Conservation (phyloP, 139 green algal species). For the Closterium sp. region DNA sequence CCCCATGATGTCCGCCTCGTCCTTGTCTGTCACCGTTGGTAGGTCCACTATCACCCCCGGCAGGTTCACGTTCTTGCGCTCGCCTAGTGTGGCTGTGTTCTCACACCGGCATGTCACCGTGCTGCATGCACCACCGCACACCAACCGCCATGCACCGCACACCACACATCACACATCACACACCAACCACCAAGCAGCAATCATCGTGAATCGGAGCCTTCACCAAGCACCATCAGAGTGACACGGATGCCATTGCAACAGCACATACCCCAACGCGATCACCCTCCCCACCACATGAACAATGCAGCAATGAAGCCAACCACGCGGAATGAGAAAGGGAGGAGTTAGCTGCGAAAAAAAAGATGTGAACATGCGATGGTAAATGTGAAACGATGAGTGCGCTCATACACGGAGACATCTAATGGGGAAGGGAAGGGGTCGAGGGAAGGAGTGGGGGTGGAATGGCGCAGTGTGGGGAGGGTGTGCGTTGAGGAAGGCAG, state of each 20-base stretch:
- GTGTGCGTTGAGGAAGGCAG: background rate
- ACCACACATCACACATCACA: background rate
- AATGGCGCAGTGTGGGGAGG: background rate
- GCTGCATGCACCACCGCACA: background rate
- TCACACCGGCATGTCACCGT: constrained; percentile 53
- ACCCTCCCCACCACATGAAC: no score
- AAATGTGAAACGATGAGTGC: background rate
- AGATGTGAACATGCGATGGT: no score
- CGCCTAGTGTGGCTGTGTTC: constrained; percentile 92
- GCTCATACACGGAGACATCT: background rate
- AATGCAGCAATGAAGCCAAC: background rate
- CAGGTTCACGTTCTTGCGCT: constrained; percentile 98
- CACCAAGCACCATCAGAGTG: background rate
- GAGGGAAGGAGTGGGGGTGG: background rate
- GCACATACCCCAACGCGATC: no score
- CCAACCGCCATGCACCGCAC: background rate
- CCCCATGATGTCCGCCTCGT: constrained; percentile 86
- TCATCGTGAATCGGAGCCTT: no score
- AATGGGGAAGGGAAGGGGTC: background rate
- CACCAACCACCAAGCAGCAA: background rate
- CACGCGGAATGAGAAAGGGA: background rate
- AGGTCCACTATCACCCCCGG: constrained; percentile 95
- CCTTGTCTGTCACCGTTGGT: constrained; percentile 94
- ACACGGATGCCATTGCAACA: no score
- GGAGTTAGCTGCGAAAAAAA: background rate